These are phyloP conservation scores for Ophiostoma sp. DNA, from an alignment of 2,329 filamentous ascomycete genomes.

Conservation along the genomic window DNA sequence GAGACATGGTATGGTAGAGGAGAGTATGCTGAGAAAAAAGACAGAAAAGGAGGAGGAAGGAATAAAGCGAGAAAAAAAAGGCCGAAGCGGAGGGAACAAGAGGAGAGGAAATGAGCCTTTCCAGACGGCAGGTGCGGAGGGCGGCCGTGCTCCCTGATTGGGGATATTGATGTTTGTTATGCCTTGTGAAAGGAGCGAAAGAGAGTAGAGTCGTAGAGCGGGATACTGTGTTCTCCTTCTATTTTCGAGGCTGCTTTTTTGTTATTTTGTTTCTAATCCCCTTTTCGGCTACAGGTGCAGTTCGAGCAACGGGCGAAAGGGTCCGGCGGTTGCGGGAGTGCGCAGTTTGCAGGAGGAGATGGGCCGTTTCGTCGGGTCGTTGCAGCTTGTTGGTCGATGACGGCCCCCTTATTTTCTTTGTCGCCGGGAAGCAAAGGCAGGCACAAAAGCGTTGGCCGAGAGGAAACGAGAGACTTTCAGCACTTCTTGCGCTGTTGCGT, in stretches of 20 bases:
- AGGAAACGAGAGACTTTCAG: background rate
- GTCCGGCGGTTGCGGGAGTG: background rate
- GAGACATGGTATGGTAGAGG: conserved; percentile 31
- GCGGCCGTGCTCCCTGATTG: background rate
- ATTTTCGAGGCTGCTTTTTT: background rate
- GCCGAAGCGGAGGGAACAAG: background rate
- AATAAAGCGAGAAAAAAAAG: background rate
- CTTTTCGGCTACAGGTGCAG: background rate
- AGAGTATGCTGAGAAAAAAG: background rate
- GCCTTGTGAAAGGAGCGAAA: background rate
- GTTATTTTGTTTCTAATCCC: background rate
- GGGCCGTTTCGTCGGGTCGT: background rate
- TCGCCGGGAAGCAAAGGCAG: background rate
- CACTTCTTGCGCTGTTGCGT: background rate
- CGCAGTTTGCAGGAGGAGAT: background rate
- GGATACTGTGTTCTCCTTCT: background rate
- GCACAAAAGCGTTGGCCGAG: background rate
- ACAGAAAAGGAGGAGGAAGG: background rate
- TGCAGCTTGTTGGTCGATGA: background rate
- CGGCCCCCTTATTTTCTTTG: background rate
- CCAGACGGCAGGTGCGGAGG: conserved; percentile 11
- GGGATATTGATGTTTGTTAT: conserved; percentile 10
- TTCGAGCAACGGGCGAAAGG: background rate
- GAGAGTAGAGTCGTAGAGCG: background rate
- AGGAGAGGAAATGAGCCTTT: background rate